Evolutionary conservation across 495 filamentous ascomycete species (phyloP).

Genomic region (Terfezia claveryi): DNA sequence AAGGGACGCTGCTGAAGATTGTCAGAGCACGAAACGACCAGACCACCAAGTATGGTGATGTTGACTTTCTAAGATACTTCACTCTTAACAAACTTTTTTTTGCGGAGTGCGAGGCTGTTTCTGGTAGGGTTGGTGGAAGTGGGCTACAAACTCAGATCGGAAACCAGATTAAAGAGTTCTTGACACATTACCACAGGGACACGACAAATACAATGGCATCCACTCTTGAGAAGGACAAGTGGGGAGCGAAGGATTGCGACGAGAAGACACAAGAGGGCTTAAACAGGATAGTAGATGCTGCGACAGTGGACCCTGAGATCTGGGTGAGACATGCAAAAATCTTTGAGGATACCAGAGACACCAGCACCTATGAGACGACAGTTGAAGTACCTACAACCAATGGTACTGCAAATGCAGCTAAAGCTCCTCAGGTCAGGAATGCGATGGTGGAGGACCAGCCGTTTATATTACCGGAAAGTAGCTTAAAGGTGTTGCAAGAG

Average conservation of each 20-base stretch:
- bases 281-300: slow-evolving; percentile 46
- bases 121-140: slow-evolving; percentile 68
- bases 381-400: slow-evolving; percentile 9
- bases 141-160: slow-evolving; percentile 71
- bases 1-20: slow-evolving; percentile 77
- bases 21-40: slow-evolving; percentile 81
- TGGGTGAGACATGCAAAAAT: slow-evolving; percentile 12
- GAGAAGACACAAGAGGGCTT: slow-evolving; percentile 42
- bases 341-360: slow-evolving; percentile 8
- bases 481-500: slow-evolving; percentile 52
- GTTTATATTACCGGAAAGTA: slow-evolving; percentile 69
- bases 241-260: slow-evolving; percentile 65
- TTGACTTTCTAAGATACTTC: slow-evolving; percentile 65
- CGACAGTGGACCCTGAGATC: slow-evolving; percentile 64
- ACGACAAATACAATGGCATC: slow-evolving; percentile 35
- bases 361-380: neutral
- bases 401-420: slow-evolving; percentile 1
- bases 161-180: slow-evolving; percentile 37
- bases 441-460: slow-evolving; percentile 67
- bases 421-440: slow-evolving; percentile 43
- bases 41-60: slow-evolving; percentile 27
- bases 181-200: slow-evolving; percentile 56
- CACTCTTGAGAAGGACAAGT: slow-evolving; percentile 70
- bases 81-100: slow-evolving; percentile 39
- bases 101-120: slow-evolving; percentile 92